These are phyloP conservation scores for Saturnispora silvae DNA, from an alignment of 805 yeast genomes.

Conservation along the genomic window DNA sequence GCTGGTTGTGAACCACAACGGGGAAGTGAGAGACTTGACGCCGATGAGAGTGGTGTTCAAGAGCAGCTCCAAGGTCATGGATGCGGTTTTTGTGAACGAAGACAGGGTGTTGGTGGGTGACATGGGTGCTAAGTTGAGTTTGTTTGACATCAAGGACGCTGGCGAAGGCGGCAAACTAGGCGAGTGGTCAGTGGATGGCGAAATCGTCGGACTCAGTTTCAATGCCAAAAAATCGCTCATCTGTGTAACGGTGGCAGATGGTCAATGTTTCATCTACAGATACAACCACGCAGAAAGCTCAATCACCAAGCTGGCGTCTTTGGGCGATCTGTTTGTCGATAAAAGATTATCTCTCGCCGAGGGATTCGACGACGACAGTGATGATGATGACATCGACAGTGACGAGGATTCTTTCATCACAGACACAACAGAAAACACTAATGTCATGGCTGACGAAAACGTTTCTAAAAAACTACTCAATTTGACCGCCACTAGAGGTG, in stretches of 20 bases:
- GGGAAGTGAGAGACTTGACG: conserved; percentile 1
- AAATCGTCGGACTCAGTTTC: conserved; percentile 45
- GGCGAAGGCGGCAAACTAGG: conserved; percentile 21
- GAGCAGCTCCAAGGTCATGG: conserved; percentile 29
- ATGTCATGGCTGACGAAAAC: conserved; percentile 16
- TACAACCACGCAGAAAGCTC: conserved; percentile 35
- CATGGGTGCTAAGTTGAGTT: conserved; percentile 46
- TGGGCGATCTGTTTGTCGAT: conserved; percentile 30
- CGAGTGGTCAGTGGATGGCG: conserved; percentile 38
- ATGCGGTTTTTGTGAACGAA: conserved; percentile 50
- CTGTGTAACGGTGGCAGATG: conserved; percentile 50
- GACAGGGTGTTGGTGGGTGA: conserved; percentile 53
- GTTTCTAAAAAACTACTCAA: conserved; percentile 26
- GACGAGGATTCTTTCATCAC: conserved; percentile 23
- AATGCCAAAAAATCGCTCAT: conserved; percentile 45
- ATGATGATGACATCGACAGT: conserved; percentile 21
- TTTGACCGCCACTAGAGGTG: conserved; percentile 36
- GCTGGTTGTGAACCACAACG: conserved; percentile 2
- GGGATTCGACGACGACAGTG: conserved; percentile 29
- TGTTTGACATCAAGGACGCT: conserved; percentile 33
- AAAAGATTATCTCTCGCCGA: conserved; percentile 19
- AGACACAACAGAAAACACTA: conserved; percentile 12
- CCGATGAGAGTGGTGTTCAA: conserved; percentile 9
- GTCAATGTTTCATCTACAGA: conserved; percentile 45
- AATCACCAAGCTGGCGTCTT: conserved; percentile 40